Evolutionary conservation across 192 early-diverging fungal species (phyloP).

Genomic region (Oehlia diaphana): DNA sequence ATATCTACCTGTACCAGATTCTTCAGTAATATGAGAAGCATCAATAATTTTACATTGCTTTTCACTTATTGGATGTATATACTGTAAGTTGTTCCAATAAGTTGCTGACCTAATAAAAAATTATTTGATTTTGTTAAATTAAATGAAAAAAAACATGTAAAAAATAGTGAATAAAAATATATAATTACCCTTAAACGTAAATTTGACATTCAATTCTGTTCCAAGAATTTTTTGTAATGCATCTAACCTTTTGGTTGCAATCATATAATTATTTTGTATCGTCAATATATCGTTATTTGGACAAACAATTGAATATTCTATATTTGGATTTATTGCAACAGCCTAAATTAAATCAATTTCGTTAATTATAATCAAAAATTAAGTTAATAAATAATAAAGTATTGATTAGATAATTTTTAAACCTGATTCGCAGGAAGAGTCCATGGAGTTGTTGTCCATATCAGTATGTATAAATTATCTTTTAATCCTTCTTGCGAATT

Average conservation of each 20-base stretch:
- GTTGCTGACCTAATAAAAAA: constrained; percentile 44
- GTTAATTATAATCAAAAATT: not conserved
- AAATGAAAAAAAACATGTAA: not conserved
- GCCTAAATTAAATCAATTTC: constrained; percentile 38
- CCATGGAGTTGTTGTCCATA: constrained; percentile 87
- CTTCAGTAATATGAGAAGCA: constrained; percentile 66
- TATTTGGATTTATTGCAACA: constrained; percentile 64
- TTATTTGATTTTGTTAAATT: not conserved
- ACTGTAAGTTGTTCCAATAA: constrained; percentile 57
- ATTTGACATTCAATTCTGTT: not conserved
- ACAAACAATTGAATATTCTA: constrained; percentile 58
- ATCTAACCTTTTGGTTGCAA: constrained; percentile 48
- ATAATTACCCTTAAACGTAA: constrained; percentile 13
- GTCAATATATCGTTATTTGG: not conserved
- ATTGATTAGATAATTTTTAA: not conserved
- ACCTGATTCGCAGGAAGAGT: constrained; percentile 73
- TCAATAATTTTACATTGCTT: constrained; percentile 55
- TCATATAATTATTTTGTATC: constrained; percentile 35
- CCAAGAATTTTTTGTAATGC: constrained; percentile 26
- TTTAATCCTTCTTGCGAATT: constrained; percentile 24
- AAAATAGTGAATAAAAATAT: not conserved
- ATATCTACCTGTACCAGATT: constrained; percentile 58
- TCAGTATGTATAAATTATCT: constrained; percentile 43
- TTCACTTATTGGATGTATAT: constrained; percentile 56
- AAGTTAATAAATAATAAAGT: too few species aligned